phyloP scores from a whole-genome alignment of 345 rosid genomes.

The Rubroshorea leprosula region DNA sequence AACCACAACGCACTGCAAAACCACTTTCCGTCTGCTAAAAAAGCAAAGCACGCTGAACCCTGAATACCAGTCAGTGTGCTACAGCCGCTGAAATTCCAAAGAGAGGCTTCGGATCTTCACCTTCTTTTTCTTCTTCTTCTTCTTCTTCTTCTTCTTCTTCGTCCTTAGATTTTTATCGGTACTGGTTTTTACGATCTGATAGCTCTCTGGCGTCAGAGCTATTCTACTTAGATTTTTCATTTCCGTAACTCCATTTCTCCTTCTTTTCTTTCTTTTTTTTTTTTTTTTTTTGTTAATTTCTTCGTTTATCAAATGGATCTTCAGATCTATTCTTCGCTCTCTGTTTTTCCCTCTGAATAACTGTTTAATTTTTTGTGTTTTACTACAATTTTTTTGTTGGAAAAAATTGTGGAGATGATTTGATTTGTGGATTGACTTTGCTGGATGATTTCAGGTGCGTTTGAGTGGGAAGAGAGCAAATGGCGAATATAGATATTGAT shows the following conservation, averaged over 20 bases:
- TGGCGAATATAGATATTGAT: constrained; percentile 86
- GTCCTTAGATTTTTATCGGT: neutral
- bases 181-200: neutral
- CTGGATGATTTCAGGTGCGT: constrained; percentile 1
- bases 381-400: neutral
- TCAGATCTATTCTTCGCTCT: neutral
- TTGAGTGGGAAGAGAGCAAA: constrained; percentile 14
- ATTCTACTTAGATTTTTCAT: too few species aligned
- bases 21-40: too few species aligned
- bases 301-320: too few species aligned
- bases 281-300: too few species aligned
- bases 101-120: too few species aligned
- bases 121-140: too few species aligned
- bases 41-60: too few species aligned
- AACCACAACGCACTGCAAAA: too few species aligned
- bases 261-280: too few species aligned
- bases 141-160: neutral
- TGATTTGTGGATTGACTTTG: neutral
- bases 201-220: neutral
- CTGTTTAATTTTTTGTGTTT: neutral
- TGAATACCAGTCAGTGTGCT: too few species aligned
- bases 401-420: neutral
- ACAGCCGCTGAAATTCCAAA: too few species aligned
- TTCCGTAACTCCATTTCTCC: too few species aligned
- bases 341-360: neutral